These are phyloP conservation scores for Anthoceros angustus DNA, from an alignment of 225 moss, liverwort and hornwort species.

Conservation along the genomic window DNA sequence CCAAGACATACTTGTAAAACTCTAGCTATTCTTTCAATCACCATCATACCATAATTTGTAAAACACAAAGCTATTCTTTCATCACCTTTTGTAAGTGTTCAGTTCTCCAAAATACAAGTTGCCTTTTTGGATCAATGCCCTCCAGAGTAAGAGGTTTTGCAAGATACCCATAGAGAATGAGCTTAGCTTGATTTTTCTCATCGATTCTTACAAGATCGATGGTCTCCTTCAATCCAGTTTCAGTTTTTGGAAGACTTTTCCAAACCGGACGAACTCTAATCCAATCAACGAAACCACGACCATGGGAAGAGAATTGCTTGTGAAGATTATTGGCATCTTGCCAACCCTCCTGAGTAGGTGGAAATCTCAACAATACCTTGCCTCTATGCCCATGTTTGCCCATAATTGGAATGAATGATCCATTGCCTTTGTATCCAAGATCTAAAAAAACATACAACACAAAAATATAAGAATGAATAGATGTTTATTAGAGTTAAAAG, in stretches of 20 bases:
- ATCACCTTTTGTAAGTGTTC: background rate
- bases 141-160: background rate
- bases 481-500: no score
- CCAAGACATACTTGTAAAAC: no score
- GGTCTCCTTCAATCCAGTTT: background rate
- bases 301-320: background rate
- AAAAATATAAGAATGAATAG: no score
- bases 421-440: background rate
- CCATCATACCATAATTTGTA: no score
- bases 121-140: background rate
- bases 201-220: background rate
- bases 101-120: background rate
- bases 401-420: background rate
- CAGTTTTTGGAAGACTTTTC: constrained; percentile 1
- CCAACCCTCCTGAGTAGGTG: background rate
- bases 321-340: background rate
- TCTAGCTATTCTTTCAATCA: background rate
- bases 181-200: background rate
- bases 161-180: background rate
- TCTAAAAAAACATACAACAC: background rate
- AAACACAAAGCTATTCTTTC: no score
- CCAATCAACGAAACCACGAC: background rate
- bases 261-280: background rate
- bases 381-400: constrained; percentile 3
- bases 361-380: background rate